Evolutionary conservation across 179 eudicot genomes (phyloP), one percentile per base, ranked within the genome.

Genomic region (Patellifolia procumbens): DNA sequence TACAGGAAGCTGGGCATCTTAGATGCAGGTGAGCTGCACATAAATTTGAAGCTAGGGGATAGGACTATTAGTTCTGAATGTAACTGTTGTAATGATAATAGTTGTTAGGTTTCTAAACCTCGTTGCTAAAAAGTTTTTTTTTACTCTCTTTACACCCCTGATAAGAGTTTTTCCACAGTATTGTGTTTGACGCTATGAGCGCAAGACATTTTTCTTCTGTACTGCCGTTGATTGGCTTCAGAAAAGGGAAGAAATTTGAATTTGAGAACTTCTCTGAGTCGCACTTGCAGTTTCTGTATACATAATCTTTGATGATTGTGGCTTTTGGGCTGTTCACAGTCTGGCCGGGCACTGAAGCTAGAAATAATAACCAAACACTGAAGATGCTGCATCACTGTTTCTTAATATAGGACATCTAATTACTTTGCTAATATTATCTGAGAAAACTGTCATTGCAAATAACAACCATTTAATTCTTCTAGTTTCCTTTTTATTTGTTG

Each of bases 1-100:
- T 95, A 81, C 93, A 81, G 35, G 99, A 95, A 86, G 99, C 97
- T 31, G 98, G 98, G 66, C 97, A 95, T 87, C 88, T 95, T 60
- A 91, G 99, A 89, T 95, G 99, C 99, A 95, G 99, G 99, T 94
- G 16, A 39, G 56, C 24, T 68, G 22, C 35, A 56, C 34, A 49
- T 29, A n/a, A 51, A 15, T 7, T 26, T 31, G 24, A 68, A 46
- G 72, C 48, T 29, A 22, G 24, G 34, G 56, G 72, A 39, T 45
- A 13, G 59, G 24, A 52, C 17, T 7, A 26, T 15, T 26, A 28
- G 55, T 45, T 12, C 34, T 68, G 22, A 13, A 46, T 68, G n/a
- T n/a, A n/a, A n/a, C n/a, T n/a, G n/a, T n/a, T n/a, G n/a, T n/a
- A n/a, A n/a, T n/a, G n/a, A n/a, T n/a, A n/a, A n/a, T n/a, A n/a